phyloP scores from a whole-genome alignment of 2,329 filamentous ascomycete species.

The Ascosphaera pollenicola region DNA sequence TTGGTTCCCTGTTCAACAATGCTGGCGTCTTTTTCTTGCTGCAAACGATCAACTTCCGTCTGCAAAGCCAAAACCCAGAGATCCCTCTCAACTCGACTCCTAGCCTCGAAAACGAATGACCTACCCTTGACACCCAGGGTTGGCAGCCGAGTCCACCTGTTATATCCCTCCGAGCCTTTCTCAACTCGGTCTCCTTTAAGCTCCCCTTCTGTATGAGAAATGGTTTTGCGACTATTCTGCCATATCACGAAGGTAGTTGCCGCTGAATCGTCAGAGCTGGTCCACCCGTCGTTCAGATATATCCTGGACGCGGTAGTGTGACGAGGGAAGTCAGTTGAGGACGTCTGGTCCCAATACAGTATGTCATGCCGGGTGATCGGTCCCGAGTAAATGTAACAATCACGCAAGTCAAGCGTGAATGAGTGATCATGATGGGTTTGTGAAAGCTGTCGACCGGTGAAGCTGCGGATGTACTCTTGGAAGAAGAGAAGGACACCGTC shows the following conservation, averaged over 20 bases:
- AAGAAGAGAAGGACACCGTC: slow-evolving; percentile 40
- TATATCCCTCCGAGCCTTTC: slow-evolving; percentile 10
- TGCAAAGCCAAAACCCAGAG: slow-evolving; percentile 45
- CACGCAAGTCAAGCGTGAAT: slow-evolving; percentile 33
- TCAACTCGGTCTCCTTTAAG: slow-evolving; percentile 7
- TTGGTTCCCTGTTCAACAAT: slow-evolving; percentile 11
- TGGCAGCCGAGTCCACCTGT: slow-evolving; percentile 33
- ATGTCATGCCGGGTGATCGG: slow-evolving; percentile 39
- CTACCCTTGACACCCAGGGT: slow-evolving; percentile 37
- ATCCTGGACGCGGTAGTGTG: slow-evolving; percentile 35
- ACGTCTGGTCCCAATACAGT: slow-evolving; percentile 40
- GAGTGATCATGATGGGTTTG: slow-evolving; percentile 42
- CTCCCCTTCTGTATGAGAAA: slow-evolving; percentile 24
- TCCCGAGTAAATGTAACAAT: slow-evolving; percentile 45
- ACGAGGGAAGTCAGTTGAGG: slow-evolving; percentile 39
- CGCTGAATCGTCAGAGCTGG: slow-evolving; percentile 39
- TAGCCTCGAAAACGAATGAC: slow-evolving; percentile 42
- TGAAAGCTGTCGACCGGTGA: slow-evolving; percentile 31
- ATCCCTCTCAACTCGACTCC: slow-evolving; percentile 42
- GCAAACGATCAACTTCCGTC: slow-evolving; percentile 41
- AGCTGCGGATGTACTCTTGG: slow-evolving; percentile 32
- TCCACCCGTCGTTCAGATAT: slow-evolving; percentile 39
- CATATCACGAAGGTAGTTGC: slow-evolving; percentile 46
- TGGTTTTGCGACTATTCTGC: slow-evolving; percentile 34
- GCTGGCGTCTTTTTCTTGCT: slow-evolving; percentile 28